Base-by-base conservation (phyloP, 495 filamentous ascomycete species). In the Tuber melanosporum region DNA sequence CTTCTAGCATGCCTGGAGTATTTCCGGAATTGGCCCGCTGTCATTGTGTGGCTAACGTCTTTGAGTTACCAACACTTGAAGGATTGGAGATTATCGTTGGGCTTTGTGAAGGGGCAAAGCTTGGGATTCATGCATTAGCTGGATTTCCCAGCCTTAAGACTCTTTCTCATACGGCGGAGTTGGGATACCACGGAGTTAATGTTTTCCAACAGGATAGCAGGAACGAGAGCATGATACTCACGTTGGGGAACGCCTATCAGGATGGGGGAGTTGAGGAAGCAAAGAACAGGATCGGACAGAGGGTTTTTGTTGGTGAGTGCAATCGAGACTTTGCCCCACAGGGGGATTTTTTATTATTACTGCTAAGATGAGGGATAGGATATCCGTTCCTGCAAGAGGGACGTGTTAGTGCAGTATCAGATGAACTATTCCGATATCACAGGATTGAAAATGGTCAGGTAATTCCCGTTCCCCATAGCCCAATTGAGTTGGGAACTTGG, bases 171-270 rank as follows among this genome's bases (percentile, higher is more conserved):
- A 89, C 88, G 70, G 96, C 93, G 10, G 87, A 86, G 47, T 87
- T 97, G 72, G 94, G 89, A 14, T 97, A 95, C 85, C 94, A 97
- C 83, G 93, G 93, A 17, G 93, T 99, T 70, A 93, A 89, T 78
- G 92, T 99, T n/a, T 99, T 99, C 86, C 93, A 97, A 83, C 94
- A 96, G 78, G 95, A 98, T 70, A 97, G 93, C 82, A 91, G 94
- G 73, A 98, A 98, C 80, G 93, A 98, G 86, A 98, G 94, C 82
- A 96, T 98, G 92, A 89, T 98, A 20, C 87, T 98, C 76, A 97
- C 92, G 19, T 85, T 98, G 44, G 84, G 91, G 52, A 91, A 95
- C 74, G 88, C 91, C 12, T 83, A 80, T 32, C 93, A 93, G 73
- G 86, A 85, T 76, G 91, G 91, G 62, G 92, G 88, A 78, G 87